Conservation (phyloP, 257 asterid genomes). For the Nicotiana undulata region DNA sequence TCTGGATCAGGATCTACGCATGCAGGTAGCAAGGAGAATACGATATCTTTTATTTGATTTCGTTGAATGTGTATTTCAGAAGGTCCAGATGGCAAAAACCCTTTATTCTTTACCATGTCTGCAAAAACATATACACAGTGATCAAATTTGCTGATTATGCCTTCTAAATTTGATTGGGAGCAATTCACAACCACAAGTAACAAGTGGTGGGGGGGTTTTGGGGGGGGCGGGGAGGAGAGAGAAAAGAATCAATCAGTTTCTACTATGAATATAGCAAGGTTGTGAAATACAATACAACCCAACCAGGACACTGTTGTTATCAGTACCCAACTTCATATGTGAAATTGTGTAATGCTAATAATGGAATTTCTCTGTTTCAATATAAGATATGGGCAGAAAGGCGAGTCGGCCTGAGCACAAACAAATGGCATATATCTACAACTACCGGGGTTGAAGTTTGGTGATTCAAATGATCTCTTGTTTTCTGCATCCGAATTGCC, state of each 20-base stretch:
- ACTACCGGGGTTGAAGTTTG: not conserved
- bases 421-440: not conserved
- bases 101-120: constrained; percentile 95
- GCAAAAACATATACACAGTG: constrained; percentile 10
- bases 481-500: not conserved
- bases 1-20: constrained; percentile 64
- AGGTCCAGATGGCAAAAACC: constrained; percentile 91
- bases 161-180: not conserved
- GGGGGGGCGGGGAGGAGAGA: not conserved
- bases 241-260: not conserved
- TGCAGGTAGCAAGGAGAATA: constrained; percentile 73
- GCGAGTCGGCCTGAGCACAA: not conserved
- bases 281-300: not conserved
- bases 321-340: not conserved
- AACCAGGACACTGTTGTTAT: not conserved
- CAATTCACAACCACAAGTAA: not conserved
- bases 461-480: not conserved
- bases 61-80: constrained; percentile 71
- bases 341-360: not conserved
- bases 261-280: not conserved
- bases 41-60: constrained; percentile 60
- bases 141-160: not conserved
- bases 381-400: not conserved
- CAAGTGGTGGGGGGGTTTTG: too few species aligned
- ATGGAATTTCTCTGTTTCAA: not conserved